phyloP scores from a whole-genome alignment of 805 yeast species.

The Spathaspora sp. region DNA sequence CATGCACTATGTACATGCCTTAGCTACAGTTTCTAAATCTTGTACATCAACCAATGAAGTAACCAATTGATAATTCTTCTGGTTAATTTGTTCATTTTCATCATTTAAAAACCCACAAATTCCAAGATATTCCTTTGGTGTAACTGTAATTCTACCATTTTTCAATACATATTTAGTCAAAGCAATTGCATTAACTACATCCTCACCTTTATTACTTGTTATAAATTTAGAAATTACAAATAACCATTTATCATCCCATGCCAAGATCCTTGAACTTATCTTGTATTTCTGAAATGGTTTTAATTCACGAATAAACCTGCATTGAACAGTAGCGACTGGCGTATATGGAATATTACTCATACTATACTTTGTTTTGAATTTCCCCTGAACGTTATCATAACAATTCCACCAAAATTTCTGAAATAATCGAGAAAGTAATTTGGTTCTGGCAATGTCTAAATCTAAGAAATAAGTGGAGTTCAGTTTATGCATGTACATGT shows the following conservation, averaged over 20 bases:
- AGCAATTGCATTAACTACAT: constrained; percentile 50
- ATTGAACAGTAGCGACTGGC: constrained; percentile 73
- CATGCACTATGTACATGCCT: not conserved
- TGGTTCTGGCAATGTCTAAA: constrained; percentile 73
- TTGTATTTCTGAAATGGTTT: constrained; percentile 58
- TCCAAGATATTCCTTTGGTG: constrained; percentile 57
- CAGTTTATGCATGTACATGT: constrained; percentile 81
- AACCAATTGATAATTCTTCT: constrained; percentile 38
- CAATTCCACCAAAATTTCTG: constrained; percentile 50
- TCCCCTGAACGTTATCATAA: constrained; percentile 34
- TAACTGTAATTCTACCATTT: constrained; percentile 68
- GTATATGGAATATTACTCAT: constrained; percentile 50
- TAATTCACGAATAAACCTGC: constrained; percentile 70
- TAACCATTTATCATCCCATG: constrained; percentile 90
- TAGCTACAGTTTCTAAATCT: constrained; percentile 24
- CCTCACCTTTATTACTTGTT: constrained; percentile 23
- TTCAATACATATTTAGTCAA: constrained; percentile 74
- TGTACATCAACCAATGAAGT: constrained; percentile 28
- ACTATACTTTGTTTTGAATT: constrained; percentile 20
- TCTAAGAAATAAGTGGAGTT: constrained; percentile 84
- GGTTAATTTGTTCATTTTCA: constrained; percentile 41
- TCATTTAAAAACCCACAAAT: constrained; percentile 54
- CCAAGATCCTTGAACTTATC: constrained; percentile 56
- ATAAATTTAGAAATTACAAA: constrained; percentile 65
- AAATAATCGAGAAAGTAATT: constrained; percentile 53